Conservation (phyloP, 1,284 basidiomycete genomes). For the Lentinus polychrous region DNA sequence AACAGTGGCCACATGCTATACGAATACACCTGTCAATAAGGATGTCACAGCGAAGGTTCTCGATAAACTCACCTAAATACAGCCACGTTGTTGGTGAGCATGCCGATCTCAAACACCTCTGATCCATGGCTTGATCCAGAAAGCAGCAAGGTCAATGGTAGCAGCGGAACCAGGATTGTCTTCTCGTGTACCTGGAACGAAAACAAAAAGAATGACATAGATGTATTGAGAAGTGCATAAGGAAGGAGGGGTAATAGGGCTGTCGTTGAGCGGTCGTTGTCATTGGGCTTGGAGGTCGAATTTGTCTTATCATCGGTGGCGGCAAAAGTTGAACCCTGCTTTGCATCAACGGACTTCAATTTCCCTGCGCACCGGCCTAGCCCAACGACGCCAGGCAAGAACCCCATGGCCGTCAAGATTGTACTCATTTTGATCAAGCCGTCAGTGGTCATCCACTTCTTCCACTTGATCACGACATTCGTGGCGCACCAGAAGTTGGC, state of each 20-base stretch:
- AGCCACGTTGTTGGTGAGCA: conserved; percentile 80
- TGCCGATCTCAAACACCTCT: conserved; percentile 71
- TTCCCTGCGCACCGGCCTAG: conserved; percentile 45
- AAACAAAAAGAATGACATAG: conserved; percentile 90
- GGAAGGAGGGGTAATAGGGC: conserved; percentile 57
- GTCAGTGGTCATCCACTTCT: conserved; percentile 39
- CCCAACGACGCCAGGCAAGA: conserved; percentile 54
- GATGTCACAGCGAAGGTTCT: background rate
- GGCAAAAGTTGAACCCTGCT: too few species aligned
- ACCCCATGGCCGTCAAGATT: conserved; percentile 53
- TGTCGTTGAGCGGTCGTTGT: conserved; percentile 14
- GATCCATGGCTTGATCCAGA: conserved; percentile 54
- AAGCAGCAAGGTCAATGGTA: conserved; percentile 79
- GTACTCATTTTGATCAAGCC: conserved; percentile 53
- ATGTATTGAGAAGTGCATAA: conserved; percentile 65
- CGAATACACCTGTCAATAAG: conserved; percentile 1
- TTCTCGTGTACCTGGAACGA: conserved; percentile 97
- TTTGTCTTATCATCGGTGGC: too few species aligned
- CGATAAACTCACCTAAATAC: conserved; percentile 66
- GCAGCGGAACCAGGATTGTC: conserved; percentile 80
- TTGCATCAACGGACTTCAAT: conserved; percentile 10
- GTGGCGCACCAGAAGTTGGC: conserved; percentile 94
- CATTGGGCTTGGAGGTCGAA: background rate
- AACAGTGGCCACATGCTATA: conserved; percentile 87
- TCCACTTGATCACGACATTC: conserved; percentile 87